These are phyloP conservation scores for Aegilops umbellulata DNA, from an alignment of 176 grass and related monocot genomes.

Conservation along the genomic window DNA sequence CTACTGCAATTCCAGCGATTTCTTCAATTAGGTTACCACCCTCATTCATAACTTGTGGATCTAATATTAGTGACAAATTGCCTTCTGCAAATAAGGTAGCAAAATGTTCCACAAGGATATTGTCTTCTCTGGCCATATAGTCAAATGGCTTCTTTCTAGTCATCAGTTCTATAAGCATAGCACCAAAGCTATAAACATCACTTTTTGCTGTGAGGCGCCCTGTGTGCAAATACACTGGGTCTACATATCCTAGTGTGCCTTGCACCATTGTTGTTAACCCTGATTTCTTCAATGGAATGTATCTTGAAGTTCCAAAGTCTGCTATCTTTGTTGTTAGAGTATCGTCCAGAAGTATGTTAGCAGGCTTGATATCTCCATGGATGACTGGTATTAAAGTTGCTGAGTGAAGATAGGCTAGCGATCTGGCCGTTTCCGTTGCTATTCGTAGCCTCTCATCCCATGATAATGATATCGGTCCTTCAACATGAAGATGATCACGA, in stretches of 20 bases:
- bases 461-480: neutral
- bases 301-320: neutral
- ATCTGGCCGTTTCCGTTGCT: neutral
- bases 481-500: neutral
- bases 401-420: neutral
- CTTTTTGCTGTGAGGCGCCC: neutral
- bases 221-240: neutral
- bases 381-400: neutral
- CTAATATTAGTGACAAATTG: neutral
- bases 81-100: neutral
- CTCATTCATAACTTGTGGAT: neutral
- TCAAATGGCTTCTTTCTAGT: neutral
- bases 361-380: neutral
- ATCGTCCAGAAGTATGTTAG: neutral
- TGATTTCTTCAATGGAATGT: neutral
- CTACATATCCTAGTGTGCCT: neutral
- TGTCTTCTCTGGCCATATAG: neutral
- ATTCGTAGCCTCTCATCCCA: neutral
- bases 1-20: neutral
- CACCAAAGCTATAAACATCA: neutral
- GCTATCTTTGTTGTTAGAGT: neutral
- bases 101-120: neutral
- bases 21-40: neutral
- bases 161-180: neutral
- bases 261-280: neutral